Percentiles rank a stretch among this genome's conserved stretches.
These are phyloP conservation scores for Medicago truncatula DNA, from an alignment of 306 rosid species.

Conservation along the genomic window DNA sequence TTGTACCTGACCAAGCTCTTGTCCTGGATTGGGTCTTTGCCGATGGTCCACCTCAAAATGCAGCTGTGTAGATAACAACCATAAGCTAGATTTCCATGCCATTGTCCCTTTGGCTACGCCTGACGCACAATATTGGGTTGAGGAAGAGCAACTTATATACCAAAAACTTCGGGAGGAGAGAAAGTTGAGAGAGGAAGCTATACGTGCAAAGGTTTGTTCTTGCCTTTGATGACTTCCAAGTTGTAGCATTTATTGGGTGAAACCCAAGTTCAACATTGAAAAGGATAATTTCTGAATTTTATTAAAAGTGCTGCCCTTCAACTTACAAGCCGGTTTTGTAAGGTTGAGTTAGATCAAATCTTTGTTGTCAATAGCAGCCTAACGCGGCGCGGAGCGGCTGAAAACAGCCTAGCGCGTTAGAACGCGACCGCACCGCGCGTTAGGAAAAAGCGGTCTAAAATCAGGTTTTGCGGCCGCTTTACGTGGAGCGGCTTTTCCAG, in stretches of 20 bases:
- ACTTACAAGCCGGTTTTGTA: not conserved
- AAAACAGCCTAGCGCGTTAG: too few species aligned
- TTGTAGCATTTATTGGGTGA: not conserved
- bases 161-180: constrained; percentile 84
- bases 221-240: constrained; percentile 42
- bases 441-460: too few species aligned
- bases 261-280: not conserved
- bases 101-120: constrained; percentile 60
- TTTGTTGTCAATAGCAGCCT: too few species aligned
- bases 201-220: constrained; percentile 74
- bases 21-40: constrained; percentile 97
- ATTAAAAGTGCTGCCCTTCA: not conserved
- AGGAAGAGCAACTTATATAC: constrained; percentile 67
- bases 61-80: constrained; percentile 80
- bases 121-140: constrained; percentile 77
- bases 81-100: constrained; percentile 78
- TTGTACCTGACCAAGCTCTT: constrained; percentile 75
- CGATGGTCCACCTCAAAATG: constrained; percentile 84
- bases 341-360: not conserved
- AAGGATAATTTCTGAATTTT: not conserved
- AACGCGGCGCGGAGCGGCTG: too few species aligned
- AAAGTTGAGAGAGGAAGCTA: constrained; percentile 74
- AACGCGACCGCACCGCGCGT: too few species aligned
- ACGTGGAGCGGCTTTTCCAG: too few species aligned
- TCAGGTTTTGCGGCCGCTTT: too few species aligned